Evolutionary conservation across 768 basidiomycete species (phyloP), one percentile per base, ranked within the genome.

Genomic region (Candolleomyces efflorescens): DNA sequence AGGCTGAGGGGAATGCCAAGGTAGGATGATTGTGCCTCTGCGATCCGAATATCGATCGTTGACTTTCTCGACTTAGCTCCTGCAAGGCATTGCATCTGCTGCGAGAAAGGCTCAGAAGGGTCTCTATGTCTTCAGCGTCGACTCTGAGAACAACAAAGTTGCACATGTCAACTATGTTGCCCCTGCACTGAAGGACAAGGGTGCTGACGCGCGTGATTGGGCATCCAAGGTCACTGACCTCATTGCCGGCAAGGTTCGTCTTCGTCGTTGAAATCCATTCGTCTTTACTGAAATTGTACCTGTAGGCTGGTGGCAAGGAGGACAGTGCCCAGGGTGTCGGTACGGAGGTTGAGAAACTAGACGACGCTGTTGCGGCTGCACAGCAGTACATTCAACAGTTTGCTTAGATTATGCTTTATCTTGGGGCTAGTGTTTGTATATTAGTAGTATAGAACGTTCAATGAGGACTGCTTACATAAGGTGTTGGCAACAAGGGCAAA

Each of bases 271-370:
- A 3, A 20, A 26, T 45, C n/a, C 5, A 32, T 15, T 46, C 23
- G 10, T 51, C 17, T 11, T 36, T 37, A 58, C 55, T 57, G 53
- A 53, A 38, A 52, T 23, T 57, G 39, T 26, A 20, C 54, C 6
- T 32, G 32, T 11, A 94, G 92, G 93, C 93, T 53, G 97, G 97
- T 55, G 97, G 97, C 13, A 98, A 95, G 72, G 92, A 92, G 59
- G 97, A 98, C 38, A 81, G 83, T 55, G 89, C 90, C 1, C 93
- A 95, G 67, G 97, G 97, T 23, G 85, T 96, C 13, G 97, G 97
- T 27, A 72, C 77, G 3, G 79, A 91, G 60, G 70, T 80, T 0
- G 71, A 71, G 23, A 86, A 82, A 71, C 72, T 93, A 2, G 73
- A 79, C 15, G 90, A 89, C 59, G 94, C 91, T 1, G 63, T 93